Conservation (phyloP, 1,284 basidiomycete species). For the Cutaneotrichosporon mucoides region DNA sequence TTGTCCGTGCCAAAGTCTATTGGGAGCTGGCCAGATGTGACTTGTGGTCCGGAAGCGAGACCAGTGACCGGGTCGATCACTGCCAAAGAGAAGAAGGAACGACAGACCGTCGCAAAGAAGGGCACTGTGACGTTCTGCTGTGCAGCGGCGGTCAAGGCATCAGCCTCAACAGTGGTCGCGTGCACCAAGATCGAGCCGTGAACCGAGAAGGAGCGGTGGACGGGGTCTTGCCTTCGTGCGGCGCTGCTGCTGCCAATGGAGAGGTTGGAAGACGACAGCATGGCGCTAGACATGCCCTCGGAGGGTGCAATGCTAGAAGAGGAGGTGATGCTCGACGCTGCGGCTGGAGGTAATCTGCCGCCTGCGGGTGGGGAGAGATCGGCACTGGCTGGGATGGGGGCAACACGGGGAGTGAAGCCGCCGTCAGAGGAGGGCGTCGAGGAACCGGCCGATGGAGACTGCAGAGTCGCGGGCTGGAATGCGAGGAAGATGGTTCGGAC, state of each 20-base stretch:
- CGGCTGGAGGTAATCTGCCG: slow-evolving; percentile 6
- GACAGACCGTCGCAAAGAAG: slow-evolving; percentile 45
- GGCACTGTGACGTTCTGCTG: slow-evolving; percentile 35
- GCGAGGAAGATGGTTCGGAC: slow-evolving; percentile 31
- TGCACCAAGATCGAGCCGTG: slow-evolving; percentile 42
- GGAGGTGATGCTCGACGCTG: neutral
- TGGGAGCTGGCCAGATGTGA: slow-evolving; percentile 32
- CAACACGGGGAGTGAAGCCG: slow-evolving; percentile 35
- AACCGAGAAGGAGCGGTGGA: slow-evolving; percentile 42
- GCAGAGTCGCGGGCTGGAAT: slow-evolving; percentile 28
- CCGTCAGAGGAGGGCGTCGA: slow-evolving; percentile 26
- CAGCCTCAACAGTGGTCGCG: slow-evolving; percentile 20
- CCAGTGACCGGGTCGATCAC: slow-evolving; percentile 39
- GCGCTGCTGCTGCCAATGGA: slow-evolving; percentile 3
- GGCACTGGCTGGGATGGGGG: slow-evolving; percentile 12
- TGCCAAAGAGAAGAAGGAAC: slow-evolving; percentile 41
- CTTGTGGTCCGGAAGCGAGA: slow-evolving; percentile 31
- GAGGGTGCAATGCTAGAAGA: neutral
- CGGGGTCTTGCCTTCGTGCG: slow-evolving; percentile 23
- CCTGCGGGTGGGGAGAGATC: slow-evolving; percentile 11
- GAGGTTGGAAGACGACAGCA: slow-evolving; percentile 4
- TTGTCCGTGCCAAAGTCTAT: slow-evolving; percentile 45
- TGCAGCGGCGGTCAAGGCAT: slow-evolving; percentile 1
- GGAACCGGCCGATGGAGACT: slow-evolving; percentile 16
- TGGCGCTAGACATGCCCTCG: neutral